Conservation (phyloP, 1,284 basidiomycete genomes). For the Chondrostereum purpureum region DNA sequence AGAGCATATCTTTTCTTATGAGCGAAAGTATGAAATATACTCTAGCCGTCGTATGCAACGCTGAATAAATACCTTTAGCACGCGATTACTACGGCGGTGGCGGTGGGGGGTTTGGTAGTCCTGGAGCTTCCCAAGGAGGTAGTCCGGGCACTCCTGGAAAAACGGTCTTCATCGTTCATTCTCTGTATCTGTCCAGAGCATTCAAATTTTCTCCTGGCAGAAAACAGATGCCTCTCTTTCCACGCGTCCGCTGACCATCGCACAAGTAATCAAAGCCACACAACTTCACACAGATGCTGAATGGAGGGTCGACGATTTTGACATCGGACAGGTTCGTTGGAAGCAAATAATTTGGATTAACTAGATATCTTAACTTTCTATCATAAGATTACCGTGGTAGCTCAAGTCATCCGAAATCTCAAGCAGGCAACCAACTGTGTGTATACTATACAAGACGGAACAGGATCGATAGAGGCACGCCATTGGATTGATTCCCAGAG, state of each 20-base stretch:
- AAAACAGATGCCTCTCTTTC: slow-evolving; percentile 53
- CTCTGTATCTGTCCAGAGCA: not conserved
- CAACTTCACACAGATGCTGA: slow-evolving; percentile 88
- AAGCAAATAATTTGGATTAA: not conserved
- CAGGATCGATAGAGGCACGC: slow-evolving; percentile 81
- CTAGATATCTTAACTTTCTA: slow-evolving; percentile 4
- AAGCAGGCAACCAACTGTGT: slow-evolving; percentile 77
- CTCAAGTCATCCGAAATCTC: slow-evolving; percentile 66
- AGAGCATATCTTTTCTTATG: too few species aligned
- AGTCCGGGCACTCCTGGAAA: not conserved
- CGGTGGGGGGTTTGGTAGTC: not conserved
- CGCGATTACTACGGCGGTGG: not conserved
- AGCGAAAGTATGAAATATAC: too few species aligned
- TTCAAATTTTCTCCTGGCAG: slow-evolving; percentile 20
- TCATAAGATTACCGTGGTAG: slow-evolving; percentile 70
- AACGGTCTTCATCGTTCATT: not conserved
- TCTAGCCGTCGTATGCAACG: too few species aligned
- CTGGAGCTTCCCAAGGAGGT: not conserved
- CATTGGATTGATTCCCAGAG: slow-evolving; percentile 73
- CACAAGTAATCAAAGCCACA: slow-evolving; percentile 70
- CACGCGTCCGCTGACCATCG: slow-evolving; percentile 81
- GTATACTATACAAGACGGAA: slow-evolving; percentile 85
- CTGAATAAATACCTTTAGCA: too few species aligned
- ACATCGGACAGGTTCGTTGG: slow-evolving; percentile 70
- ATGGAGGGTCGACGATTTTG: slow-evolving; percentile 76